These are phyloP conservation scores for Wallacemonas rigidus DNA, from an alignment of 208 protist species.

Conservation along the genomic window DNA sequence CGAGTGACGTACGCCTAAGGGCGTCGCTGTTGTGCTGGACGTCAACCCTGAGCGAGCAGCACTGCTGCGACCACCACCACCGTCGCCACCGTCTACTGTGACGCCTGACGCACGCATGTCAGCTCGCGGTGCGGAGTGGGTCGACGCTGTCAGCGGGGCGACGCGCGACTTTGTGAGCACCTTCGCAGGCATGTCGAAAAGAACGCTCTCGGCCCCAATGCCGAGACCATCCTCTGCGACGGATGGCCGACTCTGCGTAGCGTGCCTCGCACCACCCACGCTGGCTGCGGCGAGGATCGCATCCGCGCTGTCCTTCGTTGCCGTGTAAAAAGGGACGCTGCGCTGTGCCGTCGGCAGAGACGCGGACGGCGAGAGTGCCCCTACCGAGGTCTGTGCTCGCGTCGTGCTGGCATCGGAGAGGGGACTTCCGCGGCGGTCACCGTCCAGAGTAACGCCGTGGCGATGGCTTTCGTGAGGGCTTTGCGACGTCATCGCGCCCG, in stretches of 20 bases:
- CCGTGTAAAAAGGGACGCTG: slow-evolving; percentile 1
- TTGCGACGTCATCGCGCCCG: not conserved
- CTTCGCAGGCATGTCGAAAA: not conserved
- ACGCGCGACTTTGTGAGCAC: not conserved
- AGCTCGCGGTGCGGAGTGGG: not conserved
- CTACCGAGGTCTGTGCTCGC: not conserved
- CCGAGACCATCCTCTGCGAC: not conserved
- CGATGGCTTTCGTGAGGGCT: not conserved
- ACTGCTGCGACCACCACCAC: not conserved
- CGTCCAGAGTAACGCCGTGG: not conserved
- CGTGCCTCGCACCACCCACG: no score
- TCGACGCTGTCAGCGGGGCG: not conserved
- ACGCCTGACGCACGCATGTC: not conserved
- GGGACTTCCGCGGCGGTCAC: not conserved
- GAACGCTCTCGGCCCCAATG: not conserved
- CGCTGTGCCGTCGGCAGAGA: not conserved
- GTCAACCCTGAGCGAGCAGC: not conserved
- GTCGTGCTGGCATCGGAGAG: not conserved
- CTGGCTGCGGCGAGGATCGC: not conserved
- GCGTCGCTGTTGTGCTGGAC: not conserved
- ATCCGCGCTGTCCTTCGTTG: not conserved
- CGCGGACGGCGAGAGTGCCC: not conserved
- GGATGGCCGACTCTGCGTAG: not conserved
- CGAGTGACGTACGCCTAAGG: not conserved
- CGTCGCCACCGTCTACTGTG: not conserved